Conservation (phyloP, 192 early-diverging fungal genomes). For the Glomus cerebriforme region DNA sequence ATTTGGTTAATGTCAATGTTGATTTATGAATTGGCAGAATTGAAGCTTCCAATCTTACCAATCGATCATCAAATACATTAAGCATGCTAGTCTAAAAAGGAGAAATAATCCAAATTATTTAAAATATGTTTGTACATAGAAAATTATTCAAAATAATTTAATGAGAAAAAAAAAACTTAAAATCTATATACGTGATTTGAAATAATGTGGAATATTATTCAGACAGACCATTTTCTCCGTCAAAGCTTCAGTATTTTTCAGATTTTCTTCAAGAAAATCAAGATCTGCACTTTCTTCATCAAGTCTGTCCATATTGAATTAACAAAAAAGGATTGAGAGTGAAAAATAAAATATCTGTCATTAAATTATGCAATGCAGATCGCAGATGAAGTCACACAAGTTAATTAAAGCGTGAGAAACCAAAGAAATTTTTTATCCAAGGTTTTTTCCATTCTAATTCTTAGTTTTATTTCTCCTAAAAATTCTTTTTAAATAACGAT, state of each 20-base stretch:
- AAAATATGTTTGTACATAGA: neutral
- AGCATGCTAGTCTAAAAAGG: slow-evolving; percentile 63
- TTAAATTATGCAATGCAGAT: too few species aligned
- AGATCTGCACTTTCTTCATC: slow-evolving; percentile 54
- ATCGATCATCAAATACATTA: slow-evolving; percentile 72
- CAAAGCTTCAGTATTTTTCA: slow-evolving; percentile 49
- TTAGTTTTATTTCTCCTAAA: too few species aligned
- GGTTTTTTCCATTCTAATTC: too few species aligned
- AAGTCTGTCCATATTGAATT: slow-evolving; percentile 32
- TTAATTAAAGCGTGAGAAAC: neutral
- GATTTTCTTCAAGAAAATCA: slow-evolving; percentile 52
- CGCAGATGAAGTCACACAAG: neutral
- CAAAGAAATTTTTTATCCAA: too few species aligned
- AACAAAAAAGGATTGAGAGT: too few species aligned
- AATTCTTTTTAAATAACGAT: neutral
- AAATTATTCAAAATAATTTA: too few species aligned
- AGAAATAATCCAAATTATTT: neutral
- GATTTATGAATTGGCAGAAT: slow-evolving; percentile 81
- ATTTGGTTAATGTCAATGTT: slow-evolving; percentile 70
- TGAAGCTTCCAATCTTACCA: slow-evolving; percentile 70
- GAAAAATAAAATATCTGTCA: too few species aligned
- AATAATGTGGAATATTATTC: neutral
- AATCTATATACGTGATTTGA: neutral
- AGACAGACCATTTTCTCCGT: slow-evolving; percentile 54
- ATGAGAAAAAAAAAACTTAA: too few species aligned